Base-by-base conservation (phyloP, 2,329 filamentous ascomycete species). In the Microsporum ferrugineum region DNA sequence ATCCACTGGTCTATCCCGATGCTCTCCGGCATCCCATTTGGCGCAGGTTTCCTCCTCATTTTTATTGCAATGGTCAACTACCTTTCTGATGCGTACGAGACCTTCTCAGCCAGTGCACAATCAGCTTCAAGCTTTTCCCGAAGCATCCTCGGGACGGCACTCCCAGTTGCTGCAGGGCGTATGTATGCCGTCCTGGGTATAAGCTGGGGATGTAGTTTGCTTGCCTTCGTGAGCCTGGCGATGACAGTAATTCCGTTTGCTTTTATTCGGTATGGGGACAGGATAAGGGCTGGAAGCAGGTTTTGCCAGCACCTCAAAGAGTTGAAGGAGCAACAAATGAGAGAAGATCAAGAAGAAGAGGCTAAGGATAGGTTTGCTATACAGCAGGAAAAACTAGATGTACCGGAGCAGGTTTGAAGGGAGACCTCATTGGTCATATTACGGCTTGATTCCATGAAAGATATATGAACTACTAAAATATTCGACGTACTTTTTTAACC, bases 21-120 rank as follows among this genome's bases (percentile, higher is more conserved):
- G 73, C 69, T 85, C 6, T 82, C 83, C 0, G 84, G 84, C 1
- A 69, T 87, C 0, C 78, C 80, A 0, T 87, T 87, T 62, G 84
- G 85, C 8, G 69, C 80, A 62, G 84, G 82, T 4, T 86, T 83
- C 65, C 74, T 73, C 17, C 57, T 86, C 14, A 84, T 87, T 59
- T 87, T 87, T 70, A 84, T 86, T 75, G 81, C 83, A 1, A 76
- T 85, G 63, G 71, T 87, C 17, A 86, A 86, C 70, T 87, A 86
- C 67, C 75, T 86, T 23, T 83, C 80, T 56, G 84, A 87, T 67
- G 84, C 84, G 5, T 88, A 88, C 69, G 82, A 86, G 66, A 79
- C 84, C n/a, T 85, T 81, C 65, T 83, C 85, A 0, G 82, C 82
- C 0, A 81, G 78, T 17, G 82, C 80, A 1, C 79, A 82, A 63